These are phyloP conservation scores for Viridothelium virens DNA, from an alignment of 495 filamentous ascomycete genomes.

Conservation along the genomic window DNA sequence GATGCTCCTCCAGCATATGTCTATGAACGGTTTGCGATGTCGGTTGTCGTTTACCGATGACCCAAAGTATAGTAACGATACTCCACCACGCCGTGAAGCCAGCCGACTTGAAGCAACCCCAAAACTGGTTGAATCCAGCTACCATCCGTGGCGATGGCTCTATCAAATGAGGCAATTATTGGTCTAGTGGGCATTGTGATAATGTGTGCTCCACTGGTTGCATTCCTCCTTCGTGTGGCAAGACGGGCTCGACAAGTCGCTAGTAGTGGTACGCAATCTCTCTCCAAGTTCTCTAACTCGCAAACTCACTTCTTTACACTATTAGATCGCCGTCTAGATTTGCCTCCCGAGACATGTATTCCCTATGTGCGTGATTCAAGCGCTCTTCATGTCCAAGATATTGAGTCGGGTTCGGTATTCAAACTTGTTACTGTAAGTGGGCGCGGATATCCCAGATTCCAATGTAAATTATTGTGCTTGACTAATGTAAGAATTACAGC, in stretches of 20 bases:
- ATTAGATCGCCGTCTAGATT: not conserved
- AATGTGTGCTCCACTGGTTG: not conserved
- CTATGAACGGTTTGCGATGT: not conserved
- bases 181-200: not conserved
- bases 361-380: not conserved
- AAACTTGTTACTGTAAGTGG: slow-evolving; percentile 1
- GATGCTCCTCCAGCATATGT: not conserved
- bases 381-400: not conserved
- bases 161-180: not conserved
- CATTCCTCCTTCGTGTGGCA: slow-evolving; percentile 2
- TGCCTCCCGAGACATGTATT: not conserved
- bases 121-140: not conserved
- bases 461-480: not conserved
- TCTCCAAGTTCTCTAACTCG: not conserved
- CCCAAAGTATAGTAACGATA: not conserved
- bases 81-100: not conserved
- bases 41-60: not conserved
- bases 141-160: not conserved
- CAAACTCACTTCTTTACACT: not conserved
- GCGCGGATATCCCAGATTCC: not conserved
- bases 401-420: not conserved
- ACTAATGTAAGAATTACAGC: not conserved
- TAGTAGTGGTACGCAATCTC: not conserved
- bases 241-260: slow-evolving; percentile 1
- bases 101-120: not conserved